phyloP scores from a whole-genome alignment of 2,329 filamentous ascomycete species.

The Didymella exigua region DNA sequence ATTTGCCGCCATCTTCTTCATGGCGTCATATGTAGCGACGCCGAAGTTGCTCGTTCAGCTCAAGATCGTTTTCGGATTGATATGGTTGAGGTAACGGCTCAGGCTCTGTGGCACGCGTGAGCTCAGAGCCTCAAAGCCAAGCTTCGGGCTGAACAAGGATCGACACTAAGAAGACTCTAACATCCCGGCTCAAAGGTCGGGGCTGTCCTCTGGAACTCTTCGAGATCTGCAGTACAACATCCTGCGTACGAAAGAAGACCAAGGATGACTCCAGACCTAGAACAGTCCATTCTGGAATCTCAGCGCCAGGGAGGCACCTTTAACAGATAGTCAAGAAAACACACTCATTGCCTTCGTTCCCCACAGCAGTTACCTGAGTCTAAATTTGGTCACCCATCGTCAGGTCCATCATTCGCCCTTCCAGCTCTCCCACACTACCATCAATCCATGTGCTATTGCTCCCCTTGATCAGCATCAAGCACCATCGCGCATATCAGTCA shows the following conservation, averaged over 20 bases:
- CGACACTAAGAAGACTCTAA: background rate
- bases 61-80: slow-evolving; percentile 22
- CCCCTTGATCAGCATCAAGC: background rate
- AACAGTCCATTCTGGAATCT: no score
- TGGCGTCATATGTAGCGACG: slow-evolving; percentile 21
- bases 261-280: no score
- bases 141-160: background rate
- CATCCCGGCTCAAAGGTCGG: background rate
- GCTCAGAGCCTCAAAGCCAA: background rate
- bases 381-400: background rate
- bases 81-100: slow-evolving; percentile 2
- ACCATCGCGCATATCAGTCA: no score
- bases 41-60: slow-evolving; percentile 25
- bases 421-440: background rate
- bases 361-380: no score
- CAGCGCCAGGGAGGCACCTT: no score
- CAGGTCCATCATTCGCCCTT: background rate
- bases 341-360: no score
- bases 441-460: background rate
- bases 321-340: no score
- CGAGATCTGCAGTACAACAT: no score
- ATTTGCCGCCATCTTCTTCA: slow-evolving; percentile 23
- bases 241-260: no score
- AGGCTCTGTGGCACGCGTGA: background rate
- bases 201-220: no score